Evolutionary conservation across 352 stramenopile genomes (phyloP), one percentile per base, ranked within the genome.

Genomic region (Phytophthora podocarpi): DNA sequence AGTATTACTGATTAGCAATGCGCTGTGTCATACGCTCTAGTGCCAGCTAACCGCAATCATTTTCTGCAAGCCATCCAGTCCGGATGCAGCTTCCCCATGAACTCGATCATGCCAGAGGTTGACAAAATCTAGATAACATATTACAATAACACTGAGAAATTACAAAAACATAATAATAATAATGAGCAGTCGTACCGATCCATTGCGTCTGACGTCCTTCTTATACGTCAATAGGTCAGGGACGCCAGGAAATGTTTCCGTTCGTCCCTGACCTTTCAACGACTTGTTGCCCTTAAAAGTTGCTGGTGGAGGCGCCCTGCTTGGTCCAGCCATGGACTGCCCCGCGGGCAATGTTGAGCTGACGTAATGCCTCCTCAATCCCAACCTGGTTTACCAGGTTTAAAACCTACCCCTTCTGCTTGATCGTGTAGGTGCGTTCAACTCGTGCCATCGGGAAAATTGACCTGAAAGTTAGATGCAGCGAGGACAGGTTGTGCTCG

Each of bases 231-330:
- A 34, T 6, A 53, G 28, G 31, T 31, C 31, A 15, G 45, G n/a
- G 45, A 53, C 45, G 20, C 31, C 28, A 40, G 45, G 16, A 53
- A 53, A 24, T 20, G 12, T 53, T 9, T 41, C 45, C 18, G 41
- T 53, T 15, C 45, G 30, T 24, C 45, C 20, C 45, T 41, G 30
- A 27, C 16, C 18, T 41, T 53, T 53, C 11, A 53, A 15, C 18
- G 30, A 12, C 16, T 53, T 53, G 12, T 28, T 11, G 16, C 30
- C 28, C 11, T 20, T 40, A 20, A 53, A 23, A 10, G n/a, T 12
- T 11, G 5, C 15, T 12, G 15, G 35, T 34, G 6, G 1, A 7
- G 4, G 4, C 5, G 3, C 24, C 41, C 15, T 53, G 45, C 5
- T 41, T 53, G 3, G 12, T 21, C 45, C 45, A 53, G 10, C 21